These are phyloP conservation scores for Batkoa obscura DNA, from an alignment of 371 early-diverging fungal species.

Conservation along the genomic window DNA sequence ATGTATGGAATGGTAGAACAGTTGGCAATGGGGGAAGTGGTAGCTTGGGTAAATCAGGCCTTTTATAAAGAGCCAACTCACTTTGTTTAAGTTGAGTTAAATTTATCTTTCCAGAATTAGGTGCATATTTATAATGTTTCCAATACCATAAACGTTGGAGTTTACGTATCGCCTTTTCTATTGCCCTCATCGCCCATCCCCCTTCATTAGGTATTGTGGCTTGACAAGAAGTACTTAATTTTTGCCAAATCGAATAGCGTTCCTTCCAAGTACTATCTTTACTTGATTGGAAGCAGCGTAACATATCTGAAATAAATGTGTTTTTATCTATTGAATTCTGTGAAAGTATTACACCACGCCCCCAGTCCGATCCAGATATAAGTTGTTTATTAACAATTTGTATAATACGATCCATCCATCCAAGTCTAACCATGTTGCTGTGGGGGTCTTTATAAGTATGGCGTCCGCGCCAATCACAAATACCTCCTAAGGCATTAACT, in stretches of 20 bases:
- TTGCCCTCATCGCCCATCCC: conserved; percentile 47
- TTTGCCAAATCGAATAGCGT: background rate
- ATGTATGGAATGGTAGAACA: conserved; percentile 83
- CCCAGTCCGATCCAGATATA: conserved; percentile 36
- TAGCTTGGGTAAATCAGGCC: conserved; percentile 39
- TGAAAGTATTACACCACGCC: conserved; percentile 21
- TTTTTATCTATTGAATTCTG: background rate
- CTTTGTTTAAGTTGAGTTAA: conserved; percentile 5
- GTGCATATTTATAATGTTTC: conserved; percentile 16
- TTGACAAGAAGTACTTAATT: background rate
- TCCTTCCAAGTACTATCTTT: background rate
- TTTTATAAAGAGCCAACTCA: conserved; percentile 20
- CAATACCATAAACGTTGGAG: conserved; percentile 45
- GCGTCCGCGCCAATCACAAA: conserved; percentile 81
- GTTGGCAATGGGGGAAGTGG: conserved; percentile 55
- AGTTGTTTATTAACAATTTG: conserved; percentile 65
- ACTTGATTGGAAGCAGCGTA: background rate
- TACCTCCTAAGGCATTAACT: conserved; percentile 67
- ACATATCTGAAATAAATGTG: background rate
- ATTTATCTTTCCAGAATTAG: conserved; percentile 3
- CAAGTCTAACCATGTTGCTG: conserved; percentile 16
- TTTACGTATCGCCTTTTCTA: conserved; percentile 36
- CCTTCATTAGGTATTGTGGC: conserved; percentile 33
- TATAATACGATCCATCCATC: conserved; percentile 63
- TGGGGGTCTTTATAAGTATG: conserved; percentile 15